phyloP scores from a whole-genome alignment of 306 rosid genomes.

The Inga laurina region DNA sequence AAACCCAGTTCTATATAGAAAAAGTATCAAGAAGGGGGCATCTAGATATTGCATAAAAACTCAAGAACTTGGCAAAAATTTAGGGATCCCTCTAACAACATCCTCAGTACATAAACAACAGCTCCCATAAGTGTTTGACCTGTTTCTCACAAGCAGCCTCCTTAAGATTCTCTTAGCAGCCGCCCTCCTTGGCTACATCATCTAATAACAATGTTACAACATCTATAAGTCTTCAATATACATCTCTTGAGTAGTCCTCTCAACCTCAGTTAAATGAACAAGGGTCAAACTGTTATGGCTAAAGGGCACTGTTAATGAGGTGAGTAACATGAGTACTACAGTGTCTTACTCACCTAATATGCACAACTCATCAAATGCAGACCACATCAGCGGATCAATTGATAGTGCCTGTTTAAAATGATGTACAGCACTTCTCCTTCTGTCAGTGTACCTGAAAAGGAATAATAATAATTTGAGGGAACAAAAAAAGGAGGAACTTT shows the following conservation, averaged over 20 bases:
- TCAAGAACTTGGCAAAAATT: neutral
- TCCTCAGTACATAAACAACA: neutral
- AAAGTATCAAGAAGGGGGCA: neutral
- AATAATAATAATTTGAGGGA: neutral
- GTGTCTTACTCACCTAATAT: slow-evolving; percentile 68
- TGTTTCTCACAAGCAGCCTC: neutral
- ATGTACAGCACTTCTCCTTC: slow-evolving; percentile 47
- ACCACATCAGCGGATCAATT: slow-evolving; percentile 65
- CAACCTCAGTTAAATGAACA: neutral
- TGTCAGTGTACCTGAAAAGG: slow-evolving; percentile 51
- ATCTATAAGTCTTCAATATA: neutral
- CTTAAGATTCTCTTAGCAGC: neutral
- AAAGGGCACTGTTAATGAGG: slow-evolving; percentile 15
- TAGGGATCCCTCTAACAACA: neutral
- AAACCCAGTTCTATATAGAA: neutral
- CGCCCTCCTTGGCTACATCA: neutral
- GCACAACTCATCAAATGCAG: slow-evolving; percentile 92
- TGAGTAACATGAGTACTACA: neutral
- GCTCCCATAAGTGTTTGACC: neutral
- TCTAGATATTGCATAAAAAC: neutral
- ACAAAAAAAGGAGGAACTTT: neutral
- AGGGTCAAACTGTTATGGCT: neutral
- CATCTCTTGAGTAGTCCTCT: neutral
- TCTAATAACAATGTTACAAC: neutral
- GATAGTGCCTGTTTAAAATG: slow-evolving; percentile 52